Percentiles rank a stretch among this genome's conserved stretches.
Evolutionary conservation across 192 early-diverging fungal genomes (phyloP).

Genomic region (Podila minutissima): DNA sequence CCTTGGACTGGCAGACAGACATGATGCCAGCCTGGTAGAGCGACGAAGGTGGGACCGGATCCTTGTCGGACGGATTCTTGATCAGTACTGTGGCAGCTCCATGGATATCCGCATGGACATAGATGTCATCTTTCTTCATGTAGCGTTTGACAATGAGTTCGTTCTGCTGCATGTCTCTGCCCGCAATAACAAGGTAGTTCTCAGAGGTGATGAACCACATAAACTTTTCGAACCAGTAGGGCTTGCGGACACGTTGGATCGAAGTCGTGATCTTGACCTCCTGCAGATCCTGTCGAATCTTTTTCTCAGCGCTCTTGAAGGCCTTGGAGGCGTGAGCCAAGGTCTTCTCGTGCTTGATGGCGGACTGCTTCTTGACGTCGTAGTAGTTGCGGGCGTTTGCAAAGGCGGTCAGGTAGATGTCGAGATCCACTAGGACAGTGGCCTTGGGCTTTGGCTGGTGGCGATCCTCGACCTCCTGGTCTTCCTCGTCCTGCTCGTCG

Average conservation of each 20-base stretch:
- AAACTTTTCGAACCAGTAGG: conserved; percentile 99
- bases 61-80: conserved; percentile 75
- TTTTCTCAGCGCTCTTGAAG: conserved; percentile 89
- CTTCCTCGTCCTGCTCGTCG: conserved; percentile 48
- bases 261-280: conserved; percentile 77
- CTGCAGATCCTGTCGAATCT: conserved; percentile 85
- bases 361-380: conserved; percentile 83
- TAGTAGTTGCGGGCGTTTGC: conserved; percentile 93
- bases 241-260: conserved; percentile 89
- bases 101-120: conserved; percentile 94
- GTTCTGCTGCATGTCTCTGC: conserved; percentile 93
- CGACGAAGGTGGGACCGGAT: conserved; percentile 86
- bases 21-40: conserved; percentile 95
- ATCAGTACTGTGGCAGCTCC: conserved; percentile 91
- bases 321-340: conserved; percentile 86
- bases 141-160: conserved; percentile 86
- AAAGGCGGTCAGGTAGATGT: conserved; percentile 89
- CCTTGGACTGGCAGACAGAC: conserved; percentile 93
- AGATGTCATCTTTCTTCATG: conserved; percentile 78
- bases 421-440: conserved; percentile 76
- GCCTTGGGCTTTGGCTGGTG: conserved; percentile 45
- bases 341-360: conserved; percentile 92
- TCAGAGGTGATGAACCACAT: conserved; percentile 95
- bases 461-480: conserved; percentile 53
- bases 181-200: conserved; percentile 93